Percentiles rank a stretch among this genome's conserved stretches.
Evolutionary conservation across 2,329 filamentous ascomycete species (phyloP).

Genomic region (Aspergillus awamori): DNA sequence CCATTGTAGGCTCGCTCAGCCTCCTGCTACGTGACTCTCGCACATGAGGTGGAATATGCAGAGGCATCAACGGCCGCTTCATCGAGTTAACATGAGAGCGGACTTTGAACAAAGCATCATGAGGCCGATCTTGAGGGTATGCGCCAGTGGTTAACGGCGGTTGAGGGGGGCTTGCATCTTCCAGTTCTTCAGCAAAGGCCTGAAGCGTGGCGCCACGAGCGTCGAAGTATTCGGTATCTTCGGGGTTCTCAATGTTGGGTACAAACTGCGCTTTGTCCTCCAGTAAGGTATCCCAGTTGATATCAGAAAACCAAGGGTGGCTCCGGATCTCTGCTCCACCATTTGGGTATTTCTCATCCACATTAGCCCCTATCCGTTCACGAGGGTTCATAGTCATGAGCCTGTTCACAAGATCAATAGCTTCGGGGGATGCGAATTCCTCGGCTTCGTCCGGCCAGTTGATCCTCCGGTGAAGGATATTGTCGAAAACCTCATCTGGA

Average conservation of each 20-base stretch:
- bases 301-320: slow-evolving; percentile 83
- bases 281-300: slow-evolving; percentile 89
- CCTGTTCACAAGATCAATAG: slow-evolving; percentile 91
- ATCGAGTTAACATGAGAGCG: slow-evolving; percentile 83
- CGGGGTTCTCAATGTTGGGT: slow-evolving; percentile 86
- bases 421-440: slow-evolving; percentile 78
- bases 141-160: slow-evolving; percentile 69
- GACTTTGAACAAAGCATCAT: slow-evolving; percentile 90
- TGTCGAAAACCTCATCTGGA: slow-evolving; percentile 93
- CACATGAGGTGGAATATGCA: slow-evolving; percentile 95
- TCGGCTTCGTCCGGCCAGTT: slow-evolving; percentile 88
- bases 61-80: slow-evolving; percentile 89
- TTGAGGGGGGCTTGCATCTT: slow-evolving; percentile 82
- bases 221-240: slow-evolving; percentile 98
- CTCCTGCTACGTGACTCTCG: slow-evolving; percentile 85
- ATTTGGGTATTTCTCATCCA: slow-evolving; percentile 75
- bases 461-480: slow-evolving; percentile 86
- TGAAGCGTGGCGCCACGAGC: slow-evolving; percentile 86
- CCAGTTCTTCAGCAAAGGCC: slow-evolving; percentile 90
- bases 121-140: slow-evolving; percentile 78
- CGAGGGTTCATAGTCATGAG: slow-evolving; percentile 83
- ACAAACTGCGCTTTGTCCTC: slow-evolving; percentile 96
- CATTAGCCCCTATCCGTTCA: slow-evolving; percentile 81
- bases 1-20: slow-evolving; percentile 83
- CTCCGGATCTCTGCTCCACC: slow-evolving; percentile 89